Base-by-base conservation (phyloP, 2,329 filamentous ascomycete species). In the Acrocalymma vagum region DNA sequence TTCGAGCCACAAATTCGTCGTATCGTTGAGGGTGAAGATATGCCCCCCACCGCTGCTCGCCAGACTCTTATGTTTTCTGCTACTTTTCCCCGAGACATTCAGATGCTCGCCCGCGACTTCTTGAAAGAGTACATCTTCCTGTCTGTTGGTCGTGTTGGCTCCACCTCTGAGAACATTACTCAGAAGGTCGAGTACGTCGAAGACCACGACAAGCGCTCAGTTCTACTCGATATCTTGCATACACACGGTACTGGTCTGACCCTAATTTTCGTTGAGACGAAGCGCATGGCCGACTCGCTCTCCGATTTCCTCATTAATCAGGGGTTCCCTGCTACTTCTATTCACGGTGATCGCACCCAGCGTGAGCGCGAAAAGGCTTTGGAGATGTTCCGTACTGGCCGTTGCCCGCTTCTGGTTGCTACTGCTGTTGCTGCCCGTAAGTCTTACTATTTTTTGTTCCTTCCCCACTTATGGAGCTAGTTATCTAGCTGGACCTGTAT, bases 61-160 rank as follows among this genome's bases (percentile, higher is more conserved):
- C 94, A 99, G 77, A 99, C 94, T 39, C 93, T 99, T 80, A 99
- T 99, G 94, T 99, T 99, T 74, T 99, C 94, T 26, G 94, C 94
- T 72, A 99, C 94, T 48, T 99, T 99, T 84, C 94, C 94, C 48
- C 90, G 93, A 62, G 94, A 99, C 72, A 99, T 99, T 43, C 94
- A 99, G 81, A 95, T 97, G 88, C 87, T 99, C 45, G 94, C 94
- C 48, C 88, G 94, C 66, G 94, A 99, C 72, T 99, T 99, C 83
- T 79, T 99, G 70, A 96, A 95, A 81, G 94, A 99, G 70, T 99
- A 99, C 78, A 86, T 99, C 67, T 99, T 99, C 85, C 82, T 99
- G 64, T 99, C 94, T 11, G 94, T 99, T 59, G 94, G 93, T 65
- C 93, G 94, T 83, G 94, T 97, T 46, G 94, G 94, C 74, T 97